These are phyloP conservation scores for Gloeophyllum trabeum DNA, from an alignment of 768 basidiomycete genomes.

Conservation along the genomic window DNA sequence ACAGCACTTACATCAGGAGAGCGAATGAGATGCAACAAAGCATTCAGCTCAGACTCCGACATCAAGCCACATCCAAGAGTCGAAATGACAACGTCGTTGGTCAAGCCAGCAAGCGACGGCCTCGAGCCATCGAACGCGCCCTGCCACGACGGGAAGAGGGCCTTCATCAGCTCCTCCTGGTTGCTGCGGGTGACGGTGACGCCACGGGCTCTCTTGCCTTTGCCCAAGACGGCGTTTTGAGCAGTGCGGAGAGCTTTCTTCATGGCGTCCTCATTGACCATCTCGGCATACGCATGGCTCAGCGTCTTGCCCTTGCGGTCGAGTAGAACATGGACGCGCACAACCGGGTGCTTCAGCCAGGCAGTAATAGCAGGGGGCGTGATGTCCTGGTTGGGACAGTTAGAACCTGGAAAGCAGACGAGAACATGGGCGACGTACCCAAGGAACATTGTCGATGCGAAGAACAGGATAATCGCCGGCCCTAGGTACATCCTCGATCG, in stretches of 20 bases:
- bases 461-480: slow-evolving; percentile 46
- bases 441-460: slow-evolving; percentile 82
- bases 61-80: slow-evolving; percentile 57
- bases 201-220: slow-evolving; percentile 67
- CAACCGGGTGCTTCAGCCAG: slow-evolving; percentile 58
- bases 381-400: slow-evolving; percentile 47
- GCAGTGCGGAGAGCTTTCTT: slow-evolving; percentile 51
- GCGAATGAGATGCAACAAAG: slow-evolving; percentile 58
- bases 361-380: slow-evolving; percentile 59
- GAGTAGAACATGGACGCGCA: slow-evolving; percentile 66
- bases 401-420: background rate
- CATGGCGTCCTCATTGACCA: slow-evolving; percentile 47
- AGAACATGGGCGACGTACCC: slow-evolving; percentile 38
- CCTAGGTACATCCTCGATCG: slow-evolving; percentile 14
- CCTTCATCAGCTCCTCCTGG: slow-evolving; percentile 74
- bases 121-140: slow-evolving; percentile 60
- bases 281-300: slow-evolving; percentile 77
- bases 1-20: slow-evolving; percentile 70
- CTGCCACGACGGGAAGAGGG: slow-evolving; percentile 74
- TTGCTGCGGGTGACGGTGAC: slow-evolving; percentile 76
- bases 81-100: slow-evolving; percentile 43
- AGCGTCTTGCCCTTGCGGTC: slow-evolving; percentile 77
- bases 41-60: slow-evolving; percentile 54
- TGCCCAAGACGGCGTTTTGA: slow-evolving; percentile 59
- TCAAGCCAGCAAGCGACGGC: slow-evolving; percentile 57